Conservation (phyloP, 805 yeast genomes). For the Suhomyces pyralidae region DNA sequence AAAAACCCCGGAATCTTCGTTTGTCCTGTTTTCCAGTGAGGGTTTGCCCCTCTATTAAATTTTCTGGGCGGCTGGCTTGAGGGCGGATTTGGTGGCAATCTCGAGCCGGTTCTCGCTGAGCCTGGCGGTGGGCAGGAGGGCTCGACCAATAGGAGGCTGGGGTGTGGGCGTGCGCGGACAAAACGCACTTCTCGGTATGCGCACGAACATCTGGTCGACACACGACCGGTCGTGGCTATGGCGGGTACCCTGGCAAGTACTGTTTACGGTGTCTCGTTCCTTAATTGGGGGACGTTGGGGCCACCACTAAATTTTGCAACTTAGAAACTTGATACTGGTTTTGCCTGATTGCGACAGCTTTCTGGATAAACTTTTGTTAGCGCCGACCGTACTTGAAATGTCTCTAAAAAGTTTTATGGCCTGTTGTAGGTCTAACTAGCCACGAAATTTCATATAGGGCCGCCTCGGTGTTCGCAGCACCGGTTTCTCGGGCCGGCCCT, state of each 20-base stretch:
- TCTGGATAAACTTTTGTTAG: neutral
- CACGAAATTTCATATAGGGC: neutral
- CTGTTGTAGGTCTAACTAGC: neutral
- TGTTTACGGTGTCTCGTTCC: slow-evolving; percentile 1
- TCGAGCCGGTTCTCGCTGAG: neutral
- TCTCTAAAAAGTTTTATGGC: neutral
- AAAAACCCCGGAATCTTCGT: slow-evolving; percentile 17
- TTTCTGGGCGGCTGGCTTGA: neutral
- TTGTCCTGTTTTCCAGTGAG: slow-evolving; percentile 13
- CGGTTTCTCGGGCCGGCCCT: neutral
- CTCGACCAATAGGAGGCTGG: neutral
- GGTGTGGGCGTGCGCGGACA: neutral
- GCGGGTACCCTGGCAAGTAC: neutral
- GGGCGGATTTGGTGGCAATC: neutral
- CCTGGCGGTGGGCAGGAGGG: neutral
- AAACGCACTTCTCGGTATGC: neutral
- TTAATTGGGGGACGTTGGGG: neutral
- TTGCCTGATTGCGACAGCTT: neutral
- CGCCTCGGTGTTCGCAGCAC: neutral
- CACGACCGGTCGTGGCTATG: neutral
- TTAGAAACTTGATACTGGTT: neutral
- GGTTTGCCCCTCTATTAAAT: neutral
- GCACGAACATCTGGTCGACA: neutral
- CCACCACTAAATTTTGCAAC: neutral
- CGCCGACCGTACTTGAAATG: neutral